Percentiles rank a stretch among this genome's conserved stretches.
These are phyloP conservation scores for Pezicula radicicola DNA, from an alignment of 2,329 filamentous ascomycete species.

Conservation along the genomic window DNA sequence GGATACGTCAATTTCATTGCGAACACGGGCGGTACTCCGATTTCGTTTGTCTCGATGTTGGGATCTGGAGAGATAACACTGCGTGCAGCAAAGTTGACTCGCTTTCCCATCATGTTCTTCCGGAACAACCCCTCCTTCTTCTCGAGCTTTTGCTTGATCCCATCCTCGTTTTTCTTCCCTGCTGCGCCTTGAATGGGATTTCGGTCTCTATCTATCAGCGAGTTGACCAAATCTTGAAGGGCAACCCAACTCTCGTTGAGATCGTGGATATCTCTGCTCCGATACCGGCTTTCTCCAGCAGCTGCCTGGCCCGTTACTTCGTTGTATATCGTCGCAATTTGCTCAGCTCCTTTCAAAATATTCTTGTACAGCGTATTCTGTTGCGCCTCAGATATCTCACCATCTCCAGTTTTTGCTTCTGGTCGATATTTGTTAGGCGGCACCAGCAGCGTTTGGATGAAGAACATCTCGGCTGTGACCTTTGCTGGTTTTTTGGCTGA, in stretches of 20 bases:
- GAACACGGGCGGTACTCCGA: slow-evolving; percentile 97
- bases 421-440: slow-evolving; percentile 91
- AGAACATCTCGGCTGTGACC: slow-evolving; percentile 88
- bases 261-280: slow-evolving; percentile 65
- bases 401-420: slow-evolving; percentile 76
- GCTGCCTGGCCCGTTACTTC: slow-evolving; percentile 46
- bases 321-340: slow-evolving; percentile 70
- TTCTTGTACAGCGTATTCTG: slow-evolving; percentile 86
- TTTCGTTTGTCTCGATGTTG: slow-evolving; percentile 98
- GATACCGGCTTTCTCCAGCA: slow-evolving; percentile 16
- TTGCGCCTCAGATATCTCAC: slow-evolving; percentile 80
- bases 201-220: slow-evolving; percentile 85
- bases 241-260: slow-evolving; percentile 79
- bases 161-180: slow-evolving; percentile 77
- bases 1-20: slow-evolving; percentile 95
- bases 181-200: slow-evolving; percentile 79
- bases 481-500: slow-evolving; percentile 51
- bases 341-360: slow-evolving; percentile 73
- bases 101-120: slow-evolving; percentile 99
- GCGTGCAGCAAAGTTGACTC: slow-evolving; percentile 95
- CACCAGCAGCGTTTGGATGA: slow-evolving; percentile 80
- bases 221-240: slow-evolving; percentile 87
- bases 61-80: slow-evolving; percentile 98
- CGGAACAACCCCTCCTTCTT: slow-evolving; percentile 98
- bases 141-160: slow-evolving; percentile 96